Base-by-base conservation (phyloP, 1,139 yeast genomes). In the Yamadazyma oceani region DNA sequence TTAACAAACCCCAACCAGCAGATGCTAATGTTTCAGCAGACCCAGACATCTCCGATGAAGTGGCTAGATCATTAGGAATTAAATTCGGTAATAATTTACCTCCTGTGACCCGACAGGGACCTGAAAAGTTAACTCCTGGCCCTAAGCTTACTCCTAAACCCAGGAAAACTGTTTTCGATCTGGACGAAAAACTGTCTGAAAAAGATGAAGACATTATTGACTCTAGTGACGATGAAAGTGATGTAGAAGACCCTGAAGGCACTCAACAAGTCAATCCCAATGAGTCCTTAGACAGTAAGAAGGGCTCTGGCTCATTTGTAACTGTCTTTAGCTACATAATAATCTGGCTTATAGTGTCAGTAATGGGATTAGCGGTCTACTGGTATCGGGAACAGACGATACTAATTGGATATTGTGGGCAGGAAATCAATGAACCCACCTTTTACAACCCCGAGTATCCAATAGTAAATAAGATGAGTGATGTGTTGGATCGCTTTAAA, bases 401-500 rank as follows among this genome's bases (percentile, higher is more conserved):
- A 17, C 59, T 75, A 27, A 69, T 78, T 36, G 94, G 94, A 0
- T 84, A 75, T 54, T 84, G 94, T 65, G 88, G 85, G 0, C 64
- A 71, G 26, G 85, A 81, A 50, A 62, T 76, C 11, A 49, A 68
- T 38, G 56, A 52, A 31, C 54, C 62, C 1, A 69, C 76, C 2
- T 58, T 69, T 37, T 57, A 60, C 2, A 39, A 50, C 14, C 41
- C 52, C 9, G 54, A 53, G 2, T 48, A 53, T 26, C 58, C 60
- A 2, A 14, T 33, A 2, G 17, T 64, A 16, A 42, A 47, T 15
- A 28, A 39, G 4, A 24, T 61, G 13, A 73, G 73, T 5, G 48
- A 53, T 3, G 60, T 55, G 40, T 52, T 71, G 40, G 76, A 71
- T 41, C 5, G 11, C 1, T 57, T 60, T 38, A 75, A 75, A 37